Conservation (phyloP, 2,329 filamentous ascomycete genomes). For the Fusarium tricinctum region DNA sequence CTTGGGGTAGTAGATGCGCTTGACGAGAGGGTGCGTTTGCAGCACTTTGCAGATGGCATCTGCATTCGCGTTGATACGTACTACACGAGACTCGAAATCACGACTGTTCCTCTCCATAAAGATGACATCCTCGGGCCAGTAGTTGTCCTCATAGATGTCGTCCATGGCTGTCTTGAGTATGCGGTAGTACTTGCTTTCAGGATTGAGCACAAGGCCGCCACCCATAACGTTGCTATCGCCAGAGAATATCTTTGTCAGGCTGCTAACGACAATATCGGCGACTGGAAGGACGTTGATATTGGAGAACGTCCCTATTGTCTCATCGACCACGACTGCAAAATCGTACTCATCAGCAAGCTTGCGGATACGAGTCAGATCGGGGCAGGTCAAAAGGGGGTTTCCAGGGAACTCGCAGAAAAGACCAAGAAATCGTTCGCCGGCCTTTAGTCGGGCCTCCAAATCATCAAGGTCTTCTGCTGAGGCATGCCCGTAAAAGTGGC, state of each 20-base stretch:
- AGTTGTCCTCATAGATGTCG: conserved; percentile 84
- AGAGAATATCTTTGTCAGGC: conserved; percentile 96
- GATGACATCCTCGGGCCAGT: conserved; percentile 93
- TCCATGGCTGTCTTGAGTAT: conserved; percentile 76
- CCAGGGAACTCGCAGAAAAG: conserved; percentile 96
- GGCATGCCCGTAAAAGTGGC: conserved; percentile 87
- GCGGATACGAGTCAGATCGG: conserved; percentile 86
- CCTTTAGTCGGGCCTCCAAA: conserved; percentile 77
- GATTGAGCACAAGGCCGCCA: conserved; percentile 77
- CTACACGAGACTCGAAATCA: conserved; percentile 86
- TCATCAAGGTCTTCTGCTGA: conserved; percentile 85
- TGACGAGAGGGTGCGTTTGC: conserved; percentile 72
- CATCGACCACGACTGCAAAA: conserved; percentile 92
- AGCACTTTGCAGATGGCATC: conserved; percentile 85
- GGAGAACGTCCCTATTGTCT: conserved; percentile 96
- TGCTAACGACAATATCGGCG: conserved; percentile 93
- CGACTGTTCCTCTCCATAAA: conserved; percentile 97
- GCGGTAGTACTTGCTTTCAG: conserved; percentile 77
- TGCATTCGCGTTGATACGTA: conserved; percentile 86
- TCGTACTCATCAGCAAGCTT: conserved; percentile 83
- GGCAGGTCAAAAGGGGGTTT: conserved; percentile 89
- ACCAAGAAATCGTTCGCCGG: conserved; percentile 82
- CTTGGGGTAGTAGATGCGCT: conserved; percentile 89
- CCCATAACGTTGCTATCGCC: conserved; percentile 99
- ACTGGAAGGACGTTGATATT: conserved; percentile 93